These are phyloP conservation scores for Aspergillus sp. DNA, from an alignment of 2,329 filamentous ascomycete species.

Conservation along the genomic window DNA sequence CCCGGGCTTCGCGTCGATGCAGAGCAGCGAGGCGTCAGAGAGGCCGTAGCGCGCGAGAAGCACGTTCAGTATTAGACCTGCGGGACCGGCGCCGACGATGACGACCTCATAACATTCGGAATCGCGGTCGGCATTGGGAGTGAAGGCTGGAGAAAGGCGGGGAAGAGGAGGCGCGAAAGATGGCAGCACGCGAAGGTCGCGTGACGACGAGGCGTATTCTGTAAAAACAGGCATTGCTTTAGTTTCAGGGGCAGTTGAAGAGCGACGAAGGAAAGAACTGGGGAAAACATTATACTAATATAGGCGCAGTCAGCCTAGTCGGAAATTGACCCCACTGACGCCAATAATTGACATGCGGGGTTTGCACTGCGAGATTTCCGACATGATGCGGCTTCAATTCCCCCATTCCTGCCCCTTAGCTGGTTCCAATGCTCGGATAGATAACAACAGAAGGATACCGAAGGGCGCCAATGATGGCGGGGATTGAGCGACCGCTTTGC, in stretches of 20 bases:
- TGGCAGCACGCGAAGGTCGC: conserved; percentile 42
- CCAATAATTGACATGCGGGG: not conserved
- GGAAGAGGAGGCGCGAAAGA: conserved; percentile 43
- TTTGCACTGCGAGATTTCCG: no score
- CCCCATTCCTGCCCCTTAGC: not conserved
- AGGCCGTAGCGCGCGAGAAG: conserved; percentile 47
- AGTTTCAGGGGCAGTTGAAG: not conserved
- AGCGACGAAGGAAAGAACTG: not conserved
- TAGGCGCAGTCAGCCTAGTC: not conserved
- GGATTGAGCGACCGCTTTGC: not conserved
- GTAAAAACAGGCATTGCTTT: conserved; percentile 41
- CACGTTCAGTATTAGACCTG: conserved; percentile 43
- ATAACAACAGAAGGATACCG: not conserved
- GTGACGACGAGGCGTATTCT: conserved; percentile 33
- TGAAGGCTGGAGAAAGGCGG: conserved; percentile 38
- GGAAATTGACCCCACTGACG: not conserved
- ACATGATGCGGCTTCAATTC: no score
- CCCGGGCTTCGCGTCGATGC: conserved; percentile 42
- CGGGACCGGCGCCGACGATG: conserved; percentile 44
- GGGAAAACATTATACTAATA: not conserved
- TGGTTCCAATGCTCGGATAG: no score
- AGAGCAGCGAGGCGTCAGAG: conserved; percentile 40
- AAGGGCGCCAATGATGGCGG: not conserved
- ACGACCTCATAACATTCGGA: conserved; percentile 44
- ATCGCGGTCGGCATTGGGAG: conserved; percentile 10